Percentiles rank a stretch among this genome's conserved stretches.
Conservation (phyloP, 345 rosid genomes). For the Melaleuca alternifolia region DNA sequence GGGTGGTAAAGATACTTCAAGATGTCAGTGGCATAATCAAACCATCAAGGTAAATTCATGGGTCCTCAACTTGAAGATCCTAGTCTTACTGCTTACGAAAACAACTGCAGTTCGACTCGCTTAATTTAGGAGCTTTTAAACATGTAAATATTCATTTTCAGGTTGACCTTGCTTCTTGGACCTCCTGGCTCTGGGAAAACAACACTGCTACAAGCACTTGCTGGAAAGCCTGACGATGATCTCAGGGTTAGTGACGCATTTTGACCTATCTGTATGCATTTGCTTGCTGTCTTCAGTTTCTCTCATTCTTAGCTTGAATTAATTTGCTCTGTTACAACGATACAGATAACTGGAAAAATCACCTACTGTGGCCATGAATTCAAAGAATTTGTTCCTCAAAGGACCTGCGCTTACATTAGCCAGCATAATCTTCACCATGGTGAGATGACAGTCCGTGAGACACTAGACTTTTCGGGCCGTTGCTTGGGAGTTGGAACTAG, state of each 20-base stretch:
- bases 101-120: not conserved
- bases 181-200: constrained; percentile 39
- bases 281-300: not conserved
- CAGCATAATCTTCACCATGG: constrained; percentile 32
- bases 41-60: constrained; percentile 23
- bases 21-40: constrained; percentile 23
- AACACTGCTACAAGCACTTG: constrained; percentile 22
- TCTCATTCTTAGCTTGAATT: not conserved
- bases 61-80: not conserved
- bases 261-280: not conserved
- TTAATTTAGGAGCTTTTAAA: not conserved
- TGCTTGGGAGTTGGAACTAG: constrained; percentile 32
- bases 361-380: constrained; percentile 39
- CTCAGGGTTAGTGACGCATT: constrained; percentile 11
- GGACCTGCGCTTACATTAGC: constrained; percentile 32
- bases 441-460: constrained; percentile 34
- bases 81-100: not conserved
- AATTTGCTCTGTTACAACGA: not conserved
- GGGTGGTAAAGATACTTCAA: constrained; percentile 20
- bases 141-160: not conserved
- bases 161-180: constrained; percentile 32
- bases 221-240: constrained; percentile 18
- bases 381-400: constrained; percentile 33
- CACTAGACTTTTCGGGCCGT: constrained; percentile 27
- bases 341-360: constrained; percentile 20